Evolutionary conservation across 208 protist genomes (phyloP).

Genomic region (Crithidia acanthocephali): DNA sequence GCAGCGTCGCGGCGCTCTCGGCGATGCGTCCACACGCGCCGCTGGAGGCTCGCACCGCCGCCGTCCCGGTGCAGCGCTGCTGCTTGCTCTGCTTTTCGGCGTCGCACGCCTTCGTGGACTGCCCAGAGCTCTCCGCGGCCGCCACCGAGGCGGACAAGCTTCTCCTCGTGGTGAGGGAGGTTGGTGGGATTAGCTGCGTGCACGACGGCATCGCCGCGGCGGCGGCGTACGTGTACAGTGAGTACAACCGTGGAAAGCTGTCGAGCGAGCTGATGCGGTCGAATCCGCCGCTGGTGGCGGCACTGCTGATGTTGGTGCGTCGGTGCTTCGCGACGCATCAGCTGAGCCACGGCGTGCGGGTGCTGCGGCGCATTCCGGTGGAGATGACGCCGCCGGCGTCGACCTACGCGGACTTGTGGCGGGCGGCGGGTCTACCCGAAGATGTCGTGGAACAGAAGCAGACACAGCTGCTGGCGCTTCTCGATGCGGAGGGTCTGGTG

Average conservation of each 20-base stretch:
- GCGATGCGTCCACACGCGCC: constrained; percentile 1
- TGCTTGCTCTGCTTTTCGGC: constrained; percentile 77
- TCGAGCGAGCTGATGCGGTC: constrained; percentile 53
- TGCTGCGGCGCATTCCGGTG: constrained; percentile 73
- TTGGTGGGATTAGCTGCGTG: constrained; percentile 58
- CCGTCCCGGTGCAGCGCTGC: constrained; percentile 53
- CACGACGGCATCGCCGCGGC: constrained; percentile 65
- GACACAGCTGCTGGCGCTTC: constrained; percentile 52
- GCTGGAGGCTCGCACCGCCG: constrained; percentile 45
- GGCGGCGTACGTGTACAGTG: constrained; percentile 74
- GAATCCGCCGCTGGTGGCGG: constrained; percentile 41
- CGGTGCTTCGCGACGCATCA: constrained; percentile 58
- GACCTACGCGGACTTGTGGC: constrained; percentile 66
- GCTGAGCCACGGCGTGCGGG: constrained; percentile 54
- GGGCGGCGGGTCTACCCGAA: constrained; percentile 63
- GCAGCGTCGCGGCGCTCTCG: neutral
- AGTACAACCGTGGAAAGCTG: constrained; percentile 72
- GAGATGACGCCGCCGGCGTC: constrained; percentile 55
- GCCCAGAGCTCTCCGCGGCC: constrained; percentile 65
- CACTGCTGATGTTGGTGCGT: constrained; percentile 44
- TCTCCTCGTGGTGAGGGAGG: constrained; percentile 45
- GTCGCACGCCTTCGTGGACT: constrained; percentile 65
- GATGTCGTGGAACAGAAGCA: constrained; percentile 43
- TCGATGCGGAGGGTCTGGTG: constrained; percentile 57
- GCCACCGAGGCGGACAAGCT: constrained; percentile 48